phyloP scores from a whole-genome alignment of 768 basidiomycete genomes.

The Suillus plorans region DNA sequence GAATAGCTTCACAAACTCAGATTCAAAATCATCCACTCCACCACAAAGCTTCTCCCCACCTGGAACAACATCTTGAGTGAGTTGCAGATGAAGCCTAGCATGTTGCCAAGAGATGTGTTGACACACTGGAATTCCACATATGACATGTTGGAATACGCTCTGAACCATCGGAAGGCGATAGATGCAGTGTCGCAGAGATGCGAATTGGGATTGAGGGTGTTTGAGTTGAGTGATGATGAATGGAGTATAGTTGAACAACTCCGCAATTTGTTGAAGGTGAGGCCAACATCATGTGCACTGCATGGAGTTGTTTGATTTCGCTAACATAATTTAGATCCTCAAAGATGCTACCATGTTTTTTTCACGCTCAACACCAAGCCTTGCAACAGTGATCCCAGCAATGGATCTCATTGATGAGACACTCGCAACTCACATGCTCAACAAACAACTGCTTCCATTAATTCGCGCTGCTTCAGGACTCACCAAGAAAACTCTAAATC shows the following conservation, averaged over 20 bases:
- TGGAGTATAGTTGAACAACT: constrained; percentile 27
- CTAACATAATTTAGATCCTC: not conserved
- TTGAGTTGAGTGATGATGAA: constrained; percentile 12
- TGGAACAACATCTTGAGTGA: constrained; percentile 12
- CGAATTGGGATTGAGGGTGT: constrained; percentile 13
- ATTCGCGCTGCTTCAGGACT: too few species aligned
- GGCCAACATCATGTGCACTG: too few species aligned
- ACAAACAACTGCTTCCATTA: too few species aligned
- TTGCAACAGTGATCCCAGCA: too few species aligned
- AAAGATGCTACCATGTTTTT: constrained; percentile 26
- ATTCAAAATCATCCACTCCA: constrained; percentile 20
- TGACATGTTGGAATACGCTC: constrained; percentile 21
- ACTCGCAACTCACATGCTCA: too few species aligned
- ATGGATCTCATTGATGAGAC: too few species aligned
- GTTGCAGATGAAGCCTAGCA: too few species aligned
- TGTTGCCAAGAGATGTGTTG: constrained; percentile 6
- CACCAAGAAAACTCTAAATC: too few species aligned
- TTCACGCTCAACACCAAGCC: constrained; percentile 13
- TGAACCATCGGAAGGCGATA: constrained; percentile 21
- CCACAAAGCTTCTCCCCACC: constrained; percentile 21
- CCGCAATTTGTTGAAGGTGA: constrained; percentile 8
- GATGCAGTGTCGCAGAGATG: constrained; percentile 17
- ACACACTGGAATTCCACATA: constrained; percentile 21
- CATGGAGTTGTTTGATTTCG: too few species aligned
- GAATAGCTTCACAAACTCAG: constrained; percentile 16